Percentiles rank a stretch among this genome's conserved stretches.
These are phyloP conservation scores for Fraxinus sp. DNA, from an alignment of 305 asterid species.

Conservation along the genomic window DNA sequence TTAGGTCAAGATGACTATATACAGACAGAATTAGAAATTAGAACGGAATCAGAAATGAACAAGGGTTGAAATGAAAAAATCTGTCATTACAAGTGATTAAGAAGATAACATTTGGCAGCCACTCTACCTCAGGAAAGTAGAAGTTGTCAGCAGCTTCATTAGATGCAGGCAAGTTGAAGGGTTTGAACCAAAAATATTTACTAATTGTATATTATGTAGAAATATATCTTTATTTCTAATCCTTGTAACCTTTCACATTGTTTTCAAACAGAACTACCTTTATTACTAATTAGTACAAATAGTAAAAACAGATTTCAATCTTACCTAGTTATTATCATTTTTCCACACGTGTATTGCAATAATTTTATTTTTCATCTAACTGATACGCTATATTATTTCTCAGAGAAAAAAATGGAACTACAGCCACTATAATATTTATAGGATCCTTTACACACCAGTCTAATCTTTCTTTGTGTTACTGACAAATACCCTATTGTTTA, in stretches of 20 bases:
- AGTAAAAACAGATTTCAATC: not conserved
- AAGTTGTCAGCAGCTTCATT: not conserved
- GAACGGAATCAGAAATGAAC: not conserved
- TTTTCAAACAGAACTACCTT: not conserved
- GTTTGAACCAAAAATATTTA: not conserved
- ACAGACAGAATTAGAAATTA: not conserved
- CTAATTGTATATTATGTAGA: not conserved
- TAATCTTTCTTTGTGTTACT: not conserved
- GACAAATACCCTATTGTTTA: not conserved
- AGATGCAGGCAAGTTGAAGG: not conserved
- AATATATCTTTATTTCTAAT: not conserved
- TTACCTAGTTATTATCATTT: not conserved
- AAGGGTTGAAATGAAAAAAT: not conserved
- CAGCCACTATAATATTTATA: not conserved
- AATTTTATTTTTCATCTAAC: not conserved
- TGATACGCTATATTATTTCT: not conserved
- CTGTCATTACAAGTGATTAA: not conserved
- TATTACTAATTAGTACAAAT: not conserved
- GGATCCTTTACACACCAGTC: not conserved
- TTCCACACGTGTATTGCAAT: not conserved
- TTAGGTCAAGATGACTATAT: not conserved
- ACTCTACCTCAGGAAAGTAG: not conserved
- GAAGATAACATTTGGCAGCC: not conserved
- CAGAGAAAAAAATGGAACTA: not conserved
- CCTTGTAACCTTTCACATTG: not conserved